These are phyloP conservation scores for Xylaria sp. DNA, from an alignment of 2,329 filamentous ascomycete species.

Conservation along the genomic window DNA sequence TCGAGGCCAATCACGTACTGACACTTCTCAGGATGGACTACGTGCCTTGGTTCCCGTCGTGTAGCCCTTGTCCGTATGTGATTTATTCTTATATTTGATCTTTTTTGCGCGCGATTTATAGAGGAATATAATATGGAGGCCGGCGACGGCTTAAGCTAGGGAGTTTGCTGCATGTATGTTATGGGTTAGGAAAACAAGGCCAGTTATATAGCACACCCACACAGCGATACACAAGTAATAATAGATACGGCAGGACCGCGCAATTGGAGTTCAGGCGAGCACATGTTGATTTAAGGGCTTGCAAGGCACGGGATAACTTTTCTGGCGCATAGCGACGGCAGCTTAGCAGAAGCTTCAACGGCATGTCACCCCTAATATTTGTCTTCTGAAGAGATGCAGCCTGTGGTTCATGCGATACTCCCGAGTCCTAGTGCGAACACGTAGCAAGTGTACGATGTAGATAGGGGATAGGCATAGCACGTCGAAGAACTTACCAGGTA, in stretches of 20 bases:
- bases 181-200: slow-evolving; percentile 4
- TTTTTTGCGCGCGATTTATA: neutral
- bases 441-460: neutral
- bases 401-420: neutral
- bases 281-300: slow-evolving; percentile 13
- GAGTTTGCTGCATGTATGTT: slow-evolving; percentile 5
- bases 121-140: slow-evolving; percentile 2
- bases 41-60: neutral
- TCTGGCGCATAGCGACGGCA: neutral
- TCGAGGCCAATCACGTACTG: neutral
- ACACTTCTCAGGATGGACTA: slow-evolving; percentile 14
- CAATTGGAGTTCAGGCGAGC: neutral
- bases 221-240: neutral
- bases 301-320: neutral
- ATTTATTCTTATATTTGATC: neutral
- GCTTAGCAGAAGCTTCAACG: neutral
- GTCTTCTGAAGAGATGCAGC: neutral
- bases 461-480: slow-evolving; percentile 1
- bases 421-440: neutral
- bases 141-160: neutral
- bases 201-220: neutral
- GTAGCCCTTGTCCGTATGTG: neutral
- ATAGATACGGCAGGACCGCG: neutral
- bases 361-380: neutral
- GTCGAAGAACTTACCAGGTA: slow-evolving; percentile 6